Conservation (phyloP, 345 rosid species). For the Salix purpurea region DNA sequence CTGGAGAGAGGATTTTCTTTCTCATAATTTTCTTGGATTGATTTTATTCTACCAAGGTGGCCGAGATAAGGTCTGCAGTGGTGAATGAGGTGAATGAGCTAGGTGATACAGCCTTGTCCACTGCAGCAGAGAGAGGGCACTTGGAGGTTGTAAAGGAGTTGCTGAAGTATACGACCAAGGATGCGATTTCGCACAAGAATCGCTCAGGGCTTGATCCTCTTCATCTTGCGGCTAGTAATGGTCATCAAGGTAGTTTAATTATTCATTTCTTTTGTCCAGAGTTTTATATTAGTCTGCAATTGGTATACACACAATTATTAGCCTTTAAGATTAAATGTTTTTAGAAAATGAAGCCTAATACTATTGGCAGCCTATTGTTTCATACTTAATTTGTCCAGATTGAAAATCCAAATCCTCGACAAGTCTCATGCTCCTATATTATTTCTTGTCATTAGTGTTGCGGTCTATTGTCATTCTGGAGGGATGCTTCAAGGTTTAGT, state of each 20-base stretch:
- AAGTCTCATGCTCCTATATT: neutral
- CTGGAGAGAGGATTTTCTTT: neutral
- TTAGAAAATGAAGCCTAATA: neutral
- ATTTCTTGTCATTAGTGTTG: neutral
- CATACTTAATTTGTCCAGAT: neutral
- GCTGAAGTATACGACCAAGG: slow-evolving; percentile 51
- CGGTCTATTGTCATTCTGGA: neutral
- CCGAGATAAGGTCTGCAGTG: slow-evolving; percentile 60
- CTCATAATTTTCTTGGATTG: neutral
- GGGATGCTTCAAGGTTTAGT: neutral
- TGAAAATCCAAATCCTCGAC: neutral
- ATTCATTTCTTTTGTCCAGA: neutral
- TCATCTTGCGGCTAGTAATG: slow-evolving; percentile 80
- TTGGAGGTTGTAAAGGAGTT: slow-evolving; percentile 69
- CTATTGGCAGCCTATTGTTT: neutral
- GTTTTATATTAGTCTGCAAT: too few relatives aligned
- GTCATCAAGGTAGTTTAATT: slow-evolving; percentile 59
- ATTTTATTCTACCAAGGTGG: slow-evolving; percentile 33
- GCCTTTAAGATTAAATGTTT: too few relatives aligned
- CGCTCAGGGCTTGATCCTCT: slow-evolving; percentile 63
- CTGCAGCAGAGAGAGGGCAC: slow-evolving; percentile 86
- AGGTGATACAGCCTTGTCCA: slow-evolving; percentile 86
- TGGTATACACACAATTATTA: too few relatives aligned
- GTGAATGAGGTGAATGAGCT: slow-evolving; percentile 89
- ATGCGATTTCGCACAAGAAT: slow-evolving; percentile 61